A percentile compares a stretch with the other conserved stretches of the same genome.
These are phyloP conservation scores for Psilocybe sp. DNA, from an alignment of 768 basidiomycete species.

Conservation along the genomic window DNA sequence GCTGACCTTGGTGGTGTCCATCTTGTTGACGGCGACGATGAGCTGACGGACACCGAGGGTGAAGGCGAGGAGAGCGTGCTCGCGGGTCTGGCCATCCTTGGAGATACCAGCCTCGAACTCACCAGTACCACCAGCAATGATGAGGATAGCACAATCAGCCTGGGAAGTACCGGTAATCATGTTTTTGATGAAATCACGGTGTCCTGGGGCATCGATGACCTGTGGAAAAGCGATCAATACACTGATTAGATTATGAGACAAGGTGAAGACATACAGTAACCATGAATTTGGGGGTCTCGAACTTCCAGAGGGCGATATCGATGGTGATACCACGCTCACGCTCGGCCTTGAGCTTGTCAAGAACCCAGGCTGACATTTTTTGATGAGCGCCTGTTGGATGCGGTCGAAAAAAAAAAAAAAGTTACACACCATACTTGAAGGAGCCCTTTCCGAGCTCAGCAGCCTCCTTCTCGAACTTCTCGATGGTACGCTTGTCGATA, in stretches of 20 bases:
- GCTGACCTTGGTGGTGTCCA: slow-evolving; percentile 96
- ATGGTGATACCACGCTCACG: slow-evolving; percentile 99
- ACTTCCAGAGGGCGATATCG: slow-evolving; percentile 99
- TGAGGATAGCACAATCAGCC: slow-evolving; percentile 99
- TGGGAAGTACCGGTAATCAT: slow-evolving; percentile 99
- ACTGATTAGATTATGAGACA: slow-evolving; percentile 13
- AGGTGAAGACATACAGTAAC: slow-evolving; percentile 67
- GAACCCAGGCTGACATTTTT: slow-evolving; percentile 84
- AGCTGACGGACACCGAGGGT: slow-evolving; percentile 99
- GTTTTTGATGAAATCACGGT: slow-evolving; percentile 99
- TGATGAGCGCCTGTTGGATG: slow-evolving; percentile 13
- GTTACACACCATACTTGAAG: slow-evolving; percentile 86
- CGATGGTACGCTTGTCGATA: slow-evolving; percentile 99
- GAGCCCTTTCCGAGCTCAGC: slow-evolving; percentile 99
- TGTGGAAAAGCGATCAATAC: slow-evolving; percentile 26
- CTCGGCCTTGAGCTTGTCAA: slow-evolving; percentile 99
- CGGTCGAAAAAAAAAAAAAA: slow-evolving; percentile 8
- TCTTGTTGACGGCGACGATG: slow-evolving; percentile 99
- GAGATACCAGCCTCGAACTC: slow-evolving; percentile 99
- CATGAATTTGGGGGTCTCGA: slow-evolving; percentile 97
- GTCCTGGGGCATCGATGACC: slow-evolving; percentile 99
- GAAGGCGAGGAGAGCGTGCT: slow-evolving; percentile 99
- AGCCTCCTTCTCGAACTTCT: slow-evolving; percentile 99
- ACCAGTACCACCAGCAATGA: slow-evolving; percentile 99
- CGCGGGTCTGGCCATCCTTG: slow-evolving; percentile 99